phyloP scores from a whole-genome alignment of 148 eudicot species.

The Tetragonia tetragonoides region DNA sequence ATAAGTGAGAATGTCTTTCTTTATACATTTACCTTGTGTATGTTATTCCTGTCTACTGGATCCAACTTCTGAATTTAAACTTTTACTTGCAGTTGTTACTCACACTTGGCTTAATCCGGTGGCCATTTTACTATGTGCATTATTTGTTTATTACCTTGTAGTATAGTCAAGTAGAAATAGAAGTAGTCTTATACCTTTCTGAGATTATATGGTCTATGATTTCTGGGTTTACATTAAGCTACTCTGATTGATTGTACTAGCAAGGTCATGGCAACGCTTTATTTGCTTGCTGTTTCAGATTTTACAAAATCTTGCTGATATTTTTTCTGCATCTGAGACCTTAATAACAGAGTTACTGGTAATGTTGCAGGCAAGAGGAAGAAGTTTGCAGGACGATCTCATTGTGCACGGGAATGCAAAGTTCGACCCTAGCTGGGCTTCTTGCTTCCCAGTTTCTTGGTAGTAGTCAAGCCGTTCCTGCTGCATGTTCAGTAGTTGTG shows the following conservation, averaged over 20 bases:
- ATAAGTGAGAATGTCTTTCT: not conserved
- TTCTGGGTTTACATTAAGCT: not conserved
- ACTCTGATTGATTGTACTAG: not conserved
- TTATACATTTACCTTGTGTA: not conserved
- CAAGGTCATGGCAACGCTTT: not conserved
- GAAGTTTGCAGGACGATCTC: constrained; percentile 87
- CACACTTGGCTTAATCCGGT: not conserved
- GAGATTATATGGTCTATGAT: not conserved
- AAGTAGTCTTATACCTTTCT: not conserved
- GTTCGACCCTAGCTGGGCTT: constrained; percentile 95
- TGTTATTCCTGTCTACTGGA: not conserved
- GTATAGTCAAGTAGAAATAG: not conserved
- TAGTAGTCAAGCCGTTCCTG: constrained; percentile 85
- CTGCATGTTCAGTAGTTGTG: constrained; percentile 94
- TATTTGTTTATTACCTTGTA: no score
- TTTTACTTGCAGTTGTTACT: not conserved
- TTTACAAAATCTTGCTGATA: not conserved
- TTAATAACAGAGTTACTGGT: not conserved
- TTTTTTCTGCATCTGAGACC: not conserved
- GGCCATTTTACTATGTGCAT: not conserved
- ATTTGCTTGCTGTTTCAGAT: no score
- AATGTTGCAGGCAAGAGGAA: constrained; percentile 70
- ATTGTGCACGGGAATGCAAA: constrained; percentile 96
- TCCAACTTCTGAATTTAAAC: no score
- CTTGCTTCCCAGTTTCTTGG: constrained; percentile 92